A percentile compares a stretch with the other conserved stretches of the same genome.
Conservation (phyloP, 306 rosid species). For the Gastrolobium bilobum region DNA sequence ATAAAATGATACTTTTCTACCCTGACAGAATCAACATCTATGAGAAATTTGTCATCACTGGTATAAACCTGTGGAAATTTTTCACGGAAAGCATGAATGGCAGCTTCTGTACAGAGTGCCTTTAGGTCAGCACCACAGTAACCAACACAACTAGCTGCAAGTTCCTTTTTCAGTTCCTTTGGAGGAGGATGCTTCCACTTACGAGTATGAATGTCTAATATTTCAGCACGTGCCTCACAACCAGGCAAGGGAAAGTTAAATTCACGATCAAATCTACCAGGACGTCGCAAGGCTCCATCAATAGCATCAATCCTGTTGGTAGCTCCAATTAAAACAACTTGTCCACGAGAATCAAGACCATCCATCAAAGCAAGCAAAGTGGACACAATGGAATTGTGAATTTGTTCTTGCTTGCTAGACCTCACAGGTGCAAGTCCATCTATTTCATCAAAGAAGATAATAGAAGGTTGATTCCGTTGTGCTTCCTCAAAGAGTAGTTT, state of each 20-base stretch:
- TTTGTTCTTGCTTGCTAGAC: constrained; percentile 99
- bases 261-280: constrained; percentile 98
- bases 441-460: constrained; percentile 96
- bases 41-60: constrained; percentile 93
- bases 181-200: constrained; percentile 97
- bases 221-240: constrained; percentile 95
- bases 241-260: constrained; percentile 96
- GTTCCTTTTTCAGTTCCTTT: constrained; percentile 77
- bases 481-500: constrained; percentile 99
- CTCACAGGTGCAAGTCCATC: constrained; percentile 99
- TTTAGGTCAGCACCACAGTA: constrained; percentile 99
- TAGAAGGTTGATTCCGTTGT: constrained; percentile 97
- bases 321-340: constrained; percentile 98
- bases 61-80: constrained; percentile 97
- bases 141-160: constrained; percentile 98
- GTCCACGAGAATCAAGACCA: constrained; percentile 99
- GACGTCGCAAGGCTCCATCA: constrained; percentile 98
- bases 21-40: constrained; percentile 90
- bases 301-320: constrained; percentile 98
- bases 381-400: constrained; percentile 98
- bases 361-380: constrained; percentile 99
- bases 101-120: constrained; percentile 99
- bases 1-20: constrained; percentile 91
- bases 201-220: constrained; percentile 92
- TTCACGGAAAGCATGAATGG: constrained; percentile 94